Evolutionary conservation across 2,329 filamentous ascomycete genomes (phyloP).

Genomic region (Akanthomyces dipterigenus): DNA sequence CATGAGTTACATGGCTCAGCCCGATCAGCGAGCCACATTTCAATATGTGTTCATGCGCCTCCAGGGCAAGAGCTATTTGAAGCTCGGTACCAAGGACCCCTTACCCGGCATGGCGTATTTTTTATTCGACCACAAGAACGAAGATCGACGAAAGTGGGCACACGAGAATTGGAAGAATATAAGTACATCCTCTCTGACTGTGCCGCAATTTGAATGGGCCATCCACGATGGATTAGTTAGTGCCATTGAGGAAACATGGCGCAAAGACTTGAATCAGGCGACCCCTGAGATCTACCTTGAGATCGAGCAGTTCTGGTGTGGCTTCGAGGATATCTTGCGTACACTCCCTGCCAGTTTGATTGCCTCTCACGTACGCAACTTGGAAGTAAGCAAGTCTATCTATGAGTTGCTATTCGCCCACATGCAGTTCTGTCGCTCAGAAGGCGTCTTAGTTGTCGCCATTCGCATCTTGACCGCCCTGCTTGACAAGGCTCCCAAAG

Average conservation of each 20-base stretch:
- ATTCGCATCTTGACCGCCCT: conserved; percentile 65
- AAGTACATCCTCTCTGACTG: conserved; percentile 52
- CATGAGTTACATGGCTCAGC: conserved; percentile 62
- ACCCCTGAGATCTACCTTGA: conserved; percentile 31
- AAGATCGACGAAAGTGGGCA: conserved; percentile 43
- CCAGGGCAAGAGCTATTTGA: conserved; percentile 65
- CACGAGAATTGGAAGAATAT: conserved; percentile 39
- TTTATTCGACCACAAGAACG: conserved; percentile 58
- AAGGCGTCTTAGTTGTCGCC: conserved; percentile 58
- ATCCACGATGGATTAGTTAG: conserved; percentile 66
- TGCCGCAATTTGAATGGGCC: conserved; percentile 79
- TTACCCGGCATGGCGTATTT: conserved; percentile 81
- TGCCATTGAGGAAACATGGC: conserved; percentile 56
- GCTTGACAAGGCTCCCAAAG: conserved; percentile 66
- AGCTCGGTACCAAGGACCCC: conserved; percentile 62
- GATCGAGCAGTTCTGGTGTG: conserved; percentile 73
- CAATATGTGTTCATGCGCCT: conserved; percentile 77
- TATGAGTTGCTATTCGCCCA: conserved; percentile 56
- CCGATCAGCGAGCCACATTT: conserved; percentile 53
- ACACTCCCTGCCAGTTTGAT: conserved; percentile 69
- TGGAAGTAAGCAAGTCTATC: conserved; percentile 61
- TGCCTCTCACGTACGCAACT: conserved; percentile 66
- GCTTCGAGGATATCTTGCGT: conserved; percentile 65
- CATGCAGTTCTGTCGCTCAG: conserved; percentile 41
- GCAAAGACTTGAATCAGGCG: conserved; percentile 32